Conservation (phyloP, 176 grass and related monocot species). For the Rhipidocladum racemiflorum region DNA sequence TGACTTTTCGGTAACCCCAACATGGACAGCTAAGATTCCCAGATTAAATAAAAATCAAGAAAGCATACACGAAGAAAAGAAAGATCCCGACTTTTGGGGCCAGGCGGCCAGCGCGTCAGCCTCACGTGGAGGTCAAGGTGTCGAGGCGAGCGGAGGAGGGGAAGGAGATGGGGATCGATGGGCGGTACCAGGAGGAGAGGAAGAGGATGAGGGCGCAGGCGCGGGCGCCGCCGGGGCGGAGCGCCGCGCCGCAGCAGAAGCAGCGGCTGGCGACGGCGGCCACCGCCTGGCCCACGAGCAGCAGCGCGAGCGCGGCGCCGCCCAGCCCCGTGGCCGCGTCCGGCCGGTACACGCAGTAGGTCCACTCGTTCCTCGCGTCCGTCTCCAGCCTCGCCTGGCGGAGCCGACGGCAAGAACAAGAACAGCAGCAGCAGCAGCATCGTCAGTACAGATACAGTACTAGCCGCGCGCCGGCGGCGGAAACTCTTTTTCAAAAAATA, state of each 20-base stretch:
- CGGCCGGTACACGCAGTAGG: constrained; percentile 72
- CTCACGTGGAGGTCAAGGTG: constrained; percentile 28
- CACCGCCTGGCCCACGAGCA: constrained; percentile 66
- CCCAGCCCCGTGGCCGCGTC: constrained; percentile 71
- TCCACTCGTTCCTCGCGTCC: constrained; percentile 65
- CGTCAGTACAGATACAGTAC: not conserved
- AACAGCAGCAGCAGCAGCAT: not conserved
- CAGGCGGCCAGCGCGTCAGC: constrained; percentile 29
- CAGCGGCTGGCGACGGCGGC: constrained; percentile 59
- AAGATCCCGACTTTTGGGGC: not conserved
- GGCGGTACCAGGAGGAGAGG: constrained; percentile 62
- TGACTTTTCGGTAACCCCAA: constrained; percentile 20
- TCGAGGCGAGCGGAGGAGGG: constrained; percentile 3
- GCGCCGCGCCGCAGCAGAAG: constrained; percentile 72
- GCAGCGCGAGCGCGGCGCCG: constrained; percentile 58
- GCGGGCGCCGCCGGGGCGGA: constrained; percentile 68
- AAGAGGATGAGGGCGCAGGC: constrained; percentile 74
- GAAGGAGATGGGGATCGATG: not conserved
- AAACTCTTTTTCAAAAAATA: not conserved
- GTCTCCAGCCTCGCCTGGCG: constrained; percentile 58
- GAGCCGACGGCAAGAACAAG: not conserved
- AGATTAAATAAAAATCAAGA: not conserved
- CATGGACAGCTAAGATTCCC: constrained; percentile 21
- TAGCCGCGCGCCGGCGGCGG: not conserved
- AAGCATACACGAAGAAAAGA: not conserved